Conservation (phyloP, 2,329 filamentous ascomycete species). For the Fusarium torreyae region DNA sequence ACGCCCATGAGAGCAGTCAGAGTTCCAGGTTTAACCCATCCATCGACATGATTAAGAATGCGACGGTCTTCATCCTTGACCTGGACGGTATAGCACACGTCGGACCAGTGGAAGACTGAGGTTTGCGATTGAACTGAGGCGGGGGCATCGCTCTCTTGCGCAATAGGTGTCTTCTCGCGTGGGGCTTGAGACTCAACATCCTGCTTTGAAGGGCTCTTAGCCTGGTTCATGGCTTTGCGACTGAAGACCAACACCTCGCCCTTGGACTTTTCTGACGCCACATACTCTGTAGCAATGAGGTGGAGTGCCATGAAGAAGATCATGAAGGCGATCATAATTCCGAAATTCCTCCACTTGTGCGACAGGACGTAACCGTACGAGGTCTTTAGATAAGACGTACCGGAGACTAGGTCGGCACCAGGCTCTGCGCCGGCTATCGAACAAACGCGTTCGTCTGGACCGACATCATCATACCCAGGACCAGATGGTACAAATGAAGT, state of each 20-base stretch:
- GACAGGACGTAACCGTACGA: slow-evolving; percentile 34
- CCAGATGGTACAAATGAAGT: too few relatives aligned
- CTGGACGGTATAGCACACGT: too few relatives aligned
- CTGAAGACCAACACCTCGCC: slow-evolving; percentile 45
- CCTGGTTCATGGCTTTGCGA: slow-evolving; percentile 26
- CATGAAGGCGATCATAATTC: slow-evolving; percentile 40
- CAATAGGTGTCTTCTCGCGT: too few relatives aligned
- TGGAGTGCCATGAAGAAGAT: slow-evolving; percentile 40
- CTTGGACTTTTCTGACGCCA: slow-evolving; percentile 43
- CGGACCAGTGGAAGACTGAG: too few relatives aligned
- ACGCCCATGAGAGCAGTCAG: too few relatives aligned
- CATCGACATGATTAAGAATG: too few relatives aligned
- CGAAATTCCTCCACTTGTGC: slow-evolving; percentile 44
- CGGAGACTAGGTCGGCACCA: slow-evolving; percentile 32
- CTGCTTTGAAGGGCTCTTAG: slow-evolving; percentile 73
- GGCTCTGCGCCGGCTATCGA: slow-evolving; percentile 24
- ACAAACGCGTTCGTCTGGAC: slow-evolving; percentile 14
- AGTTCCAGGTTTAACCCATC: too few relatives aligned
- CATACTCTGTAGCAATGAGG: slow-evolving; percentile 34
- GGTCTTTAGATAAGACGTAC: slow-evolving; percentile 25
- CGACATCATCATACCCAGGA: too few relatives aligned
- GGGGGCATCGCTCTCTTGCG: too few relatives aligned
- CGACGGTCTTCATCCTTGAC: too few relatives aligned
- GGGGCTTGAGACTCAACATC: too few relatives aligned
- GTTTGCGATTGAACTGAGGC: too few relatives aligned